Evolutionary conservation across 2,329 filamentous ascomycete genomes (phyloP), one percentile per base, ranked within the genome.

Genomic region (Neoarthrinium moseri): DNA sequence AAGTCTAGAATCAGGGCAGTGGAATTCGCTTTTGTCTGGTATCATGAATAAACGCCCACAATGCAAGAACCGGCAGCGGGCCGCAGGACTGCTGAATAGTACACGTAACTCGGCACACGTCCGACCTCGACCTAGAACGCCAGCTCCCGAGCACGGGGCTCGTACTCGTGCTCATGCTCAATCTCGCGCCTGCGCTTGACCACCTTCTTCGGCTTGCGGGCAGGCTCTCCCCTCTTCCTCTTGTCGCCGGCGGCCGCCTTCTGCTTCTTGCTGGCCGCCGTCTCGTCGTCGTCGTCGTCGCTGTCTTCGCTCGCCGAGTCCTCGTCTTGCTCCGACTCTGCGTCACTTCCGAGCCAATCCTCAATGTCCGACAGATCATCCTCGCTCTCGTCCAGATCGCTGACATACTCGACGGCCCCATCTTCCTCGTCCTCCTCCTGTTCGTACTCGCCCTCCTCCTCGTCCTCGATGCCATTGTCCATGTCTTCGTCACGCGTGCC

Each of bases 391-490:
- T 91, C 91, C 46, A 95, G 71, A 65, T 96, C 94, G 61, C 88
- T 92, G 48, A 97, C 89, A 60, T 96, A 97, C 72, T 97, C 91
- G 37, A 97, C 87, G 49, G 87, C 80, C 36, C 83, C 87, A 48
- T 86, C 84, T 32, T 89, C 83, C 49, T 78, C 78, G 20, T 47
- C 54, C 42, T 82, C 81, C 51, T 81, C 76, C 23, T 71, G 65
- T 33, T 83, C 75, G 45, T 87, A 84, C 12, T 75, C 72, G 27
- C 84, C 80, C 38, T 88, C 82, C 4, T 89, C 86, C 21, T 91
- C 88, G 27, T 88, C 84, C 55, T 89, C 84, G 52, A 95, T 83
- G 8, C 91, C 92, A 56, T 91, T 84, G 64, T 96, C 92, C 65
- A 94, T 68, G 65, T 97, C 92, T 70, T 91, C 83, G 65, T 96